Percentiles rank a stretch among this genome's conserved stretches.
phyloP scores from a whole-genome alignment of 148 eudicot species.

The Fallopia convolvulus region DNA sequence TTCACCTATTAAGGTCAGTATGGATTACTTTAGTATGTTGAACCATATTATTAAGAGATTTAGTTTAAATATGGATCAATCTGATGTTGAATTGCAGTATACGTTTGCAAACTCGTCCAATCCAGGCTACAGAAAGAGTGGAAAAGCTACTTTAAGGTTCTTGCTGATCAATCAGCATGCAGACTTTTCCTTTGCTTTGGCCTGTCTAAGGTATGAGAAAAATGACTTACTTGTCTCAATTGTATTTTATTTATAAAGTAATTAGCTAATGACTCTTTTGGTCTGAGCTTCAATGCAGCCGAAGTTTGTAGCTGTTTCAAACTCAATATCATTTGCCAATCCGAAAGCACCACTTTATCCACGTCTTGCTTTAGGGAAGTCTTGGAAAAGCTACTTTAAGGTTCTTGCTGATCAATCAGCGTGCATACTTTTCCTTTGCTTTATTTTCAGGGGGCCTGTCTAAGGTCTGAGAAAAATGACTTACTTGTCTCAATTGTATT shows the following conservation, averaged over 20 bases:
- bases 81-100: constrained; percentile 39
- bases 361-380: constrained; percentile 72
- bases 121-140: constrained; percentile 44
- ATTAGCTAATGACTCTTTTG: not conserved
- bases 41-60: not conserved
- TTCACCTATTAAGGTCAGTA: constrained; percentile 78
- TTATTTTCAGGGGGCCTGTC: constrained; percentile 71
- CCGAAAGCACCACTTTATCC: constrained; percentile 87
- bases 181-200: constrained; percentile 87
- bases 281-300: constrained; percentile 37
- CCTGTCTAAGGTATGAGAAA: constrained; percentile 13
- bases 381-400: too few relatives aligned
- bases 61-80: not conserved
- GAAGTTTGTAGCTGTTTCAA: constrained; percentile 51
- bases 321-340: constrained; percentile 45
- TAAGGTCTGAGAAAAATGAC: constrained; percentile 6
- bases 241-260: too few relatives aligned
- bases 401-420: too few relatives aligned
- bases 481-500: not conserved
- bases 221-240: not conserved
- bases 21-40: not conserved
- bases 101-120: constrained; percentile 46
- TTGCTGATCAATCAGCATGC: constrained; percentile 93
- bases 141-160: constrained; percentile 49
- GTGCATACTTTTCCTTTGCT: too few relatives aligned